A percentile compares a stretch with the other conserved stretches of the same genome.
Evolutionary conservation across 148 eudicot genomes (phyloP).

Genomic region (Camellia granthamiana): DNA sequence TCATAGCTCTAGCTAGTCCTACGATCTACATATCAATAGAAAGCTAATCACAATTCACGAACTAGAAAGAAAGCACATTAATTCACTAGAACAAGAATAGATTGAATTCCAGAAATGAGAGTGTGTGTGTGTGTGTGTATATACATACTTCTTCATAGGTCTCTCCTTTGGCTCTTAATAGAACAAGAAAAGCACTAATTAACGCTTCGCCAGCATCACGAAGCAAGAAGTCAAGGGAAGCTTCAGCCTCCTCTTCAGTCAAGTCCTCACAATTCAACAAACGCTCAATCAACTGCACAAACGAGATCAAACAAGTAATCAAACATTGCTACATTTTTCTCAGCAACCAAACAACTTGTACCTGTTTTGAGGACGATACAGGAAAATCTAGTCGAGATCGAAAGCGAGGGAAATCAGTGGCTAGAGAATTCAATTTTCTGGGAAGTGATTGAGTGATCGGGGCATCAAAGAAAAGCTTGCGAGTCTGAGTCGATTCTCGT

Average conservation of each 20-base stretch:
- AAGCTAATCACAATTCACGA: neutral
- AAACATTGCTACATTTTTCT: neutral
- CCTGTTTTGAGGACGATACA: conserved; percentile 9
- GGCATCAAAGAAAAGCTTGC: neutral
- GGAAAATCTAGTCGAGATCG: conserved; percentile 7
- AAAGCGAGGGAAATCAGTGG: neutral
- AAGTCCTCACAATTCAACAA: conserved; percentile 54
- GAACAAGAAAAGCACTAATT: conserved; percentile 79
- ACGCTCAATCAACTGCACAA: conserved; percentile 59
- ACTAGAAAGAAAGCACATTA: too few relatives aligned
- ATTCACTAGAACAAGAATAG: too few relatives aligned
- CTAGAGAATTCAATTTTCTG: neutral
- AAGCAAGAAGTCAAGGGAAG: conserved; percentile 61
- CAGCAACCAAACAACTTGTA: conserved; percentile 8
- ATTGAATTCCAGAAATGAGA: neutral
- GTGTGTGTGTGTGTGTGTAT: neutral
- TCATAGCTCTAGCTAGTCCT: conserved; percentile 75
- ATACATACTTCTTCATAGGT: conserved; percentile 64
- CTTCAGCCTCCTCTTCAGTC: conserved; percentile 68
- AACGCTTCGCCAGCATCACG: conserved; percentile 57
- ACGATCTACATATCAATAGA: conserved; percentile 40
- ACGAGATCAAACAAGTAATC: conserved; percentile 8
- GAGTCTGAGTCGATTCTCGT: neutral
- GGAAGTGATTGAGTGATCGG: neutral
- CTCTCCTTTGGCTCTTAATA: conserved; percentile 85